phyloP scores from a whole-genome alignment of 768 basidiomycete genomes.

The Punctularia strigosozonata region DNA sequence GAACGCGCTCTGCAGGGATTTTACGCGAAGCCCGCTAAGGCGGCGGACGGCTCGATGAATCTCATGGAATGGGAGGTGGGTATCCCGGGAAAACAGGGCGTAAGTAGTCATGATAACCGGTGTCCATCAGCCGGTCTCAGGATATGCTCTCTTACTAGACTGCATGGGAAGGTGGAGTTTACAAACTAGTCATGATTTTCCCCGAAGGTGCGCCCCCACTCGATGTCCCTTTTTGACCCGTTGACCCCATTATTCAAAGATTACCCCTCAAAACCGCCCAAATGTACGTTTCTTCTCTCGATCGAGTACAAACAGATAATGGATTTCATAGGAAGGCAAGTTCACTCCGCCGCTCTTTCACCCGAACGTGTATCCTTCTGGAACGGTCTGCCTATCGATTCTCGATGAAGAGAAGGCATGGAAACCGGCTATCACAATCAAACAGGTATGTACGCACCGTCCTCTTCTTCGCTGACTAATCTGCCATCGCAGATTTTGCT shows the following conservation, averaged over 20 bases:
- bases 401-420: slow-evolving; percentile 97
- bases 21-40: slow-evolving; percentile 88
- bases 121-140: background rate
- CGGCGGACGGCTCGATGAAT: slow-evolving; percentile 88
- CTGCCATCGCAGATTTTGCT: slow-evolving; percentile 60
- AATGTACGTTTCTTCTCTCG: slow-evolving; percentile 39
- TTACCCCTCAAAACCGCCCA: slow-evolving; percentile 92
- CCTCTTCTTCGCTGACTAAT: background rate
- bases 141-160: slow-evolving; percentile 44
- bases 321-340: slow-evolving; percentile 53
- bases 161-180: slow-evolving; percentile 94
- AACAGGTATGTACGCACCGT: slow-evolving; percentile 51
- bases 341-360: slow-evolving; percentile 94
- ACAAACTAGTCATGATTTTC: slow-evolving; percentile 88
- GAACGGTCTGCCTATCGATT: slow-evolving; percentile 96
- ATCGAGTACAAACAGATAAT: slow-evolving; percentile 3
- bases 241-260: slow-evolving; percentile 31
- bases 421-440: slow-evolving; percentile 99
- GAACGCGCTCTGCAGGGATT: slow-evolving; percentile 57
- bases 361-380: slow-evolving; percentile 97
- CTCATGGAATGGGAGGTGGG: slow-evolving; percentile 98
- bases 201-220: slow-evolving; percentile 65
- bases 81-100: slow-evolving; percentile 85
- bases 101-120: slow-evolving; percentile 29
- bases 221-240: background rate